Conservation (phyloP, 805 yeast genomes). For the Saccharomyces eubayanus region DNA sequence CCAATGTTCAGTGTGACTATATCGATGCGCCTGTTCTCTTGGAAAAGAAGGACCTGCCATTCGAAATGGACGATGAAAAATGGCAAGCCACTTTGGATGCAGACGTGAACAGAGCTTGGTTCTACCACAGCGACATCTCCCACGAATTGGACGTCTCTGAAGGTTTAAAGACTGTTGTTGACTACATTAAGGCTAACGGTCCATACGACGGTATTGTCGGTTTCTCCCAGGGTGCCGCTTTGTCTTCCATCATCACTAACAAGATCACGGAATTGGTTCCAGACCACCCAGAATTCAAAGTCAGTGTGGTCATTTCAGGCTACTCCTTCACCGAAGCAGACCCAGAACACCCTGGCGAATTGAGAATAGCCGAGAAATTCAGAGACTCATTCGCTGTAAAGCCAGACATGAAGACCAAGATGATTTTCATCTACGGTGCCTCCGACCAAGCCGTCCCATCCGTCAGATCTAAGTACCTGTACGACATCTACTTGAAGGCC, state of each 20-base stretch:
- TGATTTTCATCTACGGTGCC: slow-evolving; percentile 80
- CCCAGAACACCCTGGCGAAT: slow-evolving; percentile 25
- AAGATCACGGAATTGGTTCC: slow-evolving; percentile 49
- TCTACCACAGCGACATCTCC: slow-evolving; percentile 45
- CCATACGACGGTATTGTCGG: slow-evolving; percentile 89
- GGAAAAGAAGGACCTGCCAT: slow-evolving; percentile 65
- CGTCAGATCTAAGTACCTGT: slow-evolving; percentile 56
- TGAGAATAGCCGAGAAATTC: slow-evolving; percentile 33
- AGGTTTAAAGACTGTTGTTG: slow-evolving; percentile 41
- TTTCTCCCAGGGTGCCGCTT: slow-evolving; percentile 91
- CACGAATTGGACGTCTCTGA: slow-evolving; percentile 43
- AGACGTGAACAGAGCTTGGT: slow-evolving; percentile 61
- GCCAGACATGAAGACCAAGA: slow-evolving; percentile 30
- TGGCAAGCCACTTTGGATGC: slow-evolving; percentile 41
- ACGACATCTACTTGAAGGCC: slow-evolving; percentile 36
- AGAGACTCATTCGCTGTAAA: slow-evolving; percentile 28
- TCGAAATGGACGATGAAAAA: slow-evolving; percentile 48
- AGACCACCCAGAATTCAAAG: slow-evolving; percentile 44
- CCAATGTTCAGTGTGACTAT: slow-evolving; percentile 64
- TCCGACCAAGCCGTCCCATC: slow-evolving; percentile 79
- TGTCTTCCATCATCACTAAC: slow-evolving; percentile 63
- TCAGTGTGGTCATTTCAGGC: slow-evolving; percentile 73
- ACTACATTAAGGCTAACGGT: slow-evolving; percentile 52
- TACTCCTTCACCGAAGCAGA: slow-evolving; percentile 39
- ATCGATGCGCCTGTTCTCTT: slow-evolving; percentile 70